Base-by-base conservation (phyloP, 169 alveolate genomes). In the Plasmodium coatneyi region DNA sequence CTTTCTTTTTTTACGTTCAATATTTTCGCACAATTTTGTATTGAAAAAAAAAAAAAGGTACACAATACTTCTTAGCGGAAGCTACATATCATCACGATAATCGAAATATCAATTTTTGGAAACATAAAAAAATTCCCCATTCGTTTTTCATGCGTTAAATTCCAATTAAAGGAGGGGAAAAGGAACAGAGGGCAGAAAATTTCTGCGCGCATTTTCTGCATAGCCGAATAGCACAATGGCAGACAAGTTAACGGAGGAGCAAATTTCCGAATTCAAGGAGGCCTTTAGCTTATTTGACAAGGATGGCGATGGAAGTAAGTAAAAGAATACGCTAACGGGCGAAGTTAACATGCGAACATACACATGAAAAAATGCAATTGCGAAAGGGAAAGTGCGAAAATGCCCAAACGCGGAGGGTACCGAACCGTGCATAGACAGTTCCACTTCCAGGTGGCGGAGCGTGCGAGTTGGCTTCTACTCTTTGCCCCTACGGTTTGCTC, bases 251-350 rank as follows among this genome's bases (percentile, higher is more conserved):
- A 98, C 99, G 46, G 99, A 99, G 95, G 99, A 99, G 96, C 99
- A 99, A 96, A 99, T 99, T 86, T 99, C 99, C 72, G 99, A 99
- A 96, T 98, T 99, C 98, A 99, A 99, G 97, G 99, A 99, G 97
- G 99, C 99, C 78, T 99, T 99, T 98, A 98, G 99, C 78, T 98
- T 99, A 83, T 99, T 99, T 97, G 99, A 99, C 96, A 98, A 99
- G 97, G 99, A 99, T 96, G 99, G 99, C 80, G 99, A 99, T 98
- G 99, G 99, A 32, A 99, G 97, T 96, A 82, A 56, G 93, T 87
- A 43, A 32, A 54, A 52, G 60, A 54, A 60, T 66, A 10, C 41
- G 36, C 74, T 1, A 46, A 25, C 22, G 60, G 5, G 56, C 56
- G 6, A 49, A 49, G 22, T 49, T 49, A 2, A 49, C 22, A 49